Evolutionary conservation across 108 stramenopile species (phyloP), one percentile per base, ranked within the genome.

Genomic region (Nannochloropsis gaditana): DNA sequence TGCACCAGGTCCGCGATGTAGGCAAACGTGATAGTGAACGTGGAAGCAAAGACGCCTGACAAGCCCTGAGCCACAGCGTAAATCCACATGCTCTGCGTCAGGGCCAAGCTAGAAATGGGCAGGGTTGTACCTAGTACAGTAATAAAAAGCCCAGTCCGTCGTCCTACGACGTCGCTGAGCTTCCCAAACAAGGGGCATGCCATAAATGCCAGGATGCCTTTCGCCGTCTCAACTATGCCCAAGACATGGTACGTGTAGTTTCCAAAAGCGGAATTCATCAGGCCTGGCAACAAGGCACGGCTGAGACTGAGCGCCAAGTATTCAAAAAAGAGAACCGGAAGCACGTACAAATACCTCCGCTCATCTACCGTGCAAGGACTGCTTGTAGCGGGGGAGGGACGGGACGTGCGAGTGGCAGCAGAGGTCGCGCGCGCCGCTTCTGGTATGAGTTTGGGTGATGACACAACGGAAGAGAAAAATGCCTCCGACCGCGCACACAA

Each of bases 21-120:
- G 6, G 97, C 96, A 91, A 99, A 99, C 80, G 95, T 95, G 45
- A 99, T 82, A 0, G 98, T 95, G 85, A 99, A 99, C n/a, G 98
- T 99, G 10, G 93, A 93, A 15, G 94, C 92, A 87, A 97, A 97
- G 43, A 96, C 84, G n/a, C 97, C 97, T 10, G 93, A 94, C 11
- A 21, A 85, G 15, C 45, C 83, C 41, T 79, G 73, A 11, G 83
- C 73, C 45, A 41, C 73, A 4, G 43, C 44, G 45, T 90, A 89
- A 44, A 89, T 21, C 41, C 42, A 79, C 79, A 86, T 19, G 91
- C 82, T 86, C 42, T 83, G 44, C 87, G 95, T 95, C 81, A 98
- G 86, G 10, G 96, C 96, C 84, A 98, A 89, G 19, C 92, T 90
- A 79, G 95, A 96, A 45, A 95, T 93, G 0, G 98, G 98, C 17